Evolutionary conservation across 352 stramenopile genomes (phyloP), one percentile per base, ranked within the genome.

Genomic region (Aphanomyces euteiches): DNA sequence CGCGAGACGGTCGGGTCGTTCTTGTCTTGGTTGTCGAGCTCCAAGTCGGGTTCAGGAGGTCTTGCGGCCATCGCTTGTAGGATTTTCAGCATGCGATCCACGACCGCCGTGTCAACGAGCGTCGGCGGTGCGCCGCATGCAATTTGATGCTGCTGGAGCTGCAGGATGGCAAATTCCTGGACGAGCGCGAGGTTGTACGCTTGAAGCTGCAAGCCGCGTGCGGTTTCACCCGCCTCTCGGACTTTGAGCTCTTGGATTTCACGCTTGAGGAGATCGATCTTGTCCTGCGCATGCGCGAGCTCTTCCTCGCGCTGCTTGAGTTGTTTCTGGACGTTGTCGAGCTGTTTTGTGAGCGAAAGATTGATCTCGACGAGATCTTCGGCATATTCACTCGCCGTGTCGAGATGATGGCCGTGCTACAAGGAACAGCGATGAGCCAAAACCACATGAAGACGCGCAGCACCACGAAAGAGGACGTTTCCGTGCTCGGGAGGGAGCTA

Each of bases 301-400:
- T 43, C 8, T n/a, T 10, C 47, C 2, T 70, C 43, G 48, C 28
- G 43, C 39, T 61, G 53, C 36, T 63, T 63, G 17, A 41, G 7
- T 36, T 61, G 53, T 12, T 28, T 34, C 48, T 70, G 43, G 3
- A 61, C 47, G 5, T 45, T 5, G 40, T 59, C 64, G 5, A 70
- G 17, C 61, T 61, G 47, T 38, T 70, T 47, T 10, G 39, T 7
- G 7, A 61, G 43, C 7, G 40, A 34, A 0, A 36, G 5, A 15
- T 56, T 28, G 8, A 15, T 8, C 5, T 43, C 10, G 10, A n/a
- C 47, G 12, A 50, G 12, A 28, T 70, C 64, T 41, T 70, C 64
- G 34, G 64, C 53, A 37, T 70, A 61, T 61, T 70, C 64, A 50
- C 64, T 70, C 12, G 53, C 38, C n/a, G 64, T 43, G 28, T 70